Conservation (phyloP, 257 asterid genomes). For the Jacaranda mimosifolia region DNA sequence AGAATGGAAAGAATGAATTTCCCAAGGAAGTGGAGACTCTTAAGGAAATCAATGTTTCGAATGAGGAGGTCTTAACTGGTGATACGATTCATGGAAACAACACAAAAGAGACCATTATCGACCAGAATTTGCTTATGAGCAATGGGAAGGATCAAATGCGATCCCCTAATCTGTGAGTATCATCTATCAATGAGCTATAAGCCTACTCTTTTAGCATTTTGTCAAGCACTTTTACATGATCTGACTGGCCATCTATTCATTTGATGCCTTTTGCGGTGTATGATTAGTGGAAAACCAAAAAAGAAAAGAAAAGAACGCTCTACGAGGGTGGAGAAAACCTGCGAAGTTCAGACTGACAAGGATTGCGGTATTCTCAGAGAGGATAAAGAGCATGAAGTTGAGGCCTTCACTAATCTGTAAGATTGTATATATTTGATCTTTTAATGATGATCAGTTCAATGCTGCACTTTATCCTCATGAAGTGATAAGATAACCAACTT, state of each 20-base stretch:
- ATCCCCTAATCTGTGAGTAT: constrained; percentile 48
- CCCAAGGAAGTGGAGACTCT: constrained; percentile 27
- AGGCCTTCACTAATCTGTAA: constrained; percentile 48
- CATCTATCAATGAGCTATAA: constrained; percentile 12
- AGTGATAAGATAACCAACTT: background rate
- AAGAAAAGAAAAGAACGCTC: constrained; percentile 66
- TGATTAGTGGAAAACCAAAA: constrained; percentile 45
- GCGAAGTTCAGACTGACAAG: constrained; percentile 36
- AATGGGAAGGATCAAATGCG: constrained; percentile 36
- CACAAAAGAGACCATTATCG: constrained; percentile 14
- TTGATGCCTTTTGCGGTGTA: constrained; percentile 28
- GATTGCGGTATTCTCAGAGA: constrained; percentile 36
- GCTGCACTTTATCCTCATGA: constrained; percentile 32
- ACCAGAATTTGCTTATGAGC: constrained; percentile 37
- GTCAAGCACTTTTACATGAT: constrained; percentile 3
- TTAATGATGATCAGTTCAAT: constrained; percentile 18
- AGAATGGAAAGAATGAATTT: constrained; percentile 36
- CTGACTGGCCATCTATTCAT: constrained; percentile 30
- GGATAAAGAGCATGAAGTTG: constrained; percentile 48
- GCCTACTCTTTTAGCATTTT: constrained; percentile 5
- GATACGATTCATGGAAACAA: constrained; percentile 19
- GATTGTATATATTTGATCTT: constrained; percentile 34
- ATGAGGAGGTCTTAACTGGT: constrained; percentile 31
- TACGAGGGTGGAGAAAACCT: constrained; percentile 42
- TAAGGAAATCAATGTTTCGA: constrained; percentile 26